Base-by-base conservation (phyloP, 352 stramenopile genomes). In the Saprolegnia diclina region DNA sequence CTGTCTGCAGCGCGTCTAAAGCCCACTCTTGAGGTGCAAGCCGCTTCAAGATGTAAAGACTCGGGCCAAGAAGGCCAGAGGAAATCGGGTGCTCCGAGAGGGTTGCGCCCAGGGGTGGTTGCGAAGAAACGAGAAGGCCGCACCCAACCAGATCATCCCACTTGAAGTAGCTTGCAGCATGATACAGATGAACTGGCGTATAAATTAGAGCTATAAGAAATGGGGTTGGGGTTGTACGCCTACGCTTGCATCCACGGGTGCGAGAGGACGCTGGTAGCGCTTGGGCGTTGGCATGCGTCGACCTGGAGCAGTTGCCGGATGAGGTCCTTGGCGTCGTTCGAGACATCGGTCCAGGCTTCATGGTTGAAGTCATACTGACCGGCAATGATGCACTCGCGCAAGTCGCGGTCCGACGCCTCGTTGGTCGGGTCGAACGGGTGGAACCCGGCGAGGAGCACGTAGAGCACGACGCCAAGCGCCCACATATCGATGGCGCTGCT, bases 341-440 rank as follows among this genome's bases (percentile, higher is more conserved):
- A 98, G 21, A 99, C 97, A 6, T 84, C 73, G 69, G 98, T 92
- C 97, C 97, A 99, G 65, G 97, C 95, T 3, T 83, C 26, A 32
- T 69, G 26, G 50, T 77, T 65, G 19, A 67, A 53, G 19, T 67
- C 40, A 5, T 75, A 72, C 13, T 70, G 54, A 32, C 77, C 78
- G 14, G 64, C 66, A 5, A 79, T 62, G 57, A 88, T 83, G 7
- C 76, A 76, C 5, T 55, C 53, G 56, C 76, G 71, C 46, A 88
- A 59, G 42, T 81, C 71, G 11, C 72, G 69, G 50, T 88, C 77
- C 16, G 76, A 66, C 3, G 78, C 71, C 44, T 86, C 76, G 53
- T 85, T 76, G n/a, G 65, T 76, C n/a, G 76, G 77, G 64, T 88
- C 78, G 65, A 88, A 85, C 48, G 80, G 80, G 67, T 88, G 80